A percentile compares a stretch with the other conserved stretches of the same genome.
phyloP scores from a whole-genome alignment of 192 early-diverging fungal genomes.

The Gaertneriomyces sp. region DNA sequence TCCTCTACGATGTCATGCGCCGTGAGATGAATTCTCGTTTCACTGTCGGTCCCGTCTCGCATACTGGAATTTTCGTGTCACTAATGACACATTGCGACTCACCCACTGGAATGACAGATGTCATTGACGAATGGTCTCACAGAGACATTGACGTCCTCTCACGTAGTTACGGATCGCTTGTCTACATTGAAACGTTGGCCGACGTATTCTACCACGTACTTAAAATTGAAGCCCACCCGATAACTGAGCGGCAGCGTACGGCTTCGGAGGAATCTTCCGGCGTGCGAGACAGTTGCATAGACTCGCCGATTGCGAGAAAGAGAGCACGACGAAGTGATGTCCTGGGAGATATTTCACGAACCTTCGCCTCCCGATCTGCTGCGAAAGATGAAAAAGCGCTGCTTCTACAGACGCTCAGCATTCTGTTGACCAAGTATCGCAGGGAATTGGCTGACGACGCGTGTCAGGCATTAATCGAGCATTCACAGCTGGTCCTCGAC shows the following conservation, averaged over 20 bases:
- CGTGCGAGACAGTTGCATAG: background rate
- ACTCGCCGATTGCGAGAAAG: background rate
- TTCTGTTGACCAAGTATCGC: background rate
- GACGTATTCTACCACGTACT: constrained; percentile 7
- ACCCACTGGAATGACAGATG: background rate
- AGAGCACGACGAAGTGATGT: constrained; percentile 2
- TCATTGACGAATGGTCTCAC: background rate
- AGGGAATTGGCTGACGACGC: no score
- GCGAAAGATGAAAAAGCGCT: constrained; percentile 9
- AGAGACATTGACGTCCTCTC: background rate
- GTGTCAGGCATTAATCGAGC: background rate
- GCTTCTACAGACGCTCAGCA: constrained; percentile 11
- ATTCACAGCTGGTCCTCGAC: background rate
- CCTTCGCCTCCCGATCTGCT: background rate
- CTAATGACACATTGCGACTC: background rate
- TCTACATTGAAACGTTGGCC: constrained; percentile 9
- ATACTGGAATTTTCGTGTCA: constrained; percentile 1
- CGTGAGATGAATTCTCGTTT: constrained; percentile 13
- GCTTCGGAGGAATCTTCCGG: background rate
- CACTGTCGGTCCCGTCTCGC: constrained; percentile 5
- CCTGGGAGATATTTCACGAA: constrained; percentile 8
- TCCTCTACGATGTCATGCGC: constrained; percentile 12
- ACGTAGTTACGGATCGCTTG: background rate
- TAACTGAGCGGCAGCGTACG: background rate
- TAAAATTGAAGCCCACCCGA: constrained; percentile 1